These are phyloP conservation scores for Pyrenophora seminiperda DNA, from an alignment of 2,329 filamentous ascomycete genomes.

Conservation along the genomic window DNA sequence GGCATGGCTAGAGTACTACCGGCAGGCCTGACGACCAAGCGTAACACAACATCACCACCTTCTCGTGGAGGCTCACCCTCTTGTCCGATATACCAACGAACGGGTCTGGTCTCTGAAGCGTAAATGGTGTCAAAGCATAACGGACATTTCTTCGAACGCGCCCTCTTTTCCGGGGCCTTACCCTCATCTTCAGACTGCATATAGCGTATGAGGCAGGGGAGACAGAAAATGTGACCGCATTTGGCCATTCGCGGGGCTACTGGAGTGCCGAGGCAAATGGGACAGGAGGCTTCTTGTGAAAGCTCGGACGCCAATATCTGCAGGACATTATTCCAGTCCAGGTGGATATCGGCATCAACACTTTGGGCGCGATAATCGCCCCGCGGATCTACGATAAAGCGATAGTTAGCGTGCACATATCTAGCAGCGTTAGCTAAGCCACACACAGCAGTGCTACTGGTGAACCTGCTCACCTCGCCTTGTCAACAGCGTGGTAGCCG, in stretches of 20 bases:
- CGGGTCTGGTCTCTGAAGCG: slow-evolving; percentile 84
- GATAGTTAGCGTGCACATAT: slow-evolving; percentile 95
- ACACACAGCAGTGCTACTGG: not conserved
- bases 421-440: slow-evolving; percentile 48
- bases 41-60: slow-evolving; percentile 86
- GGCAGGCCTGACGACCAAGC: slow-evolving; percentile 79
- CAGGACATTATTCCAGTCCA: slow-evolving; percentile 89
- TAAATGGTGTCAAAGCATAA: slow-evolving; percentile 96
- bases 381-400: slow-evolving; percentile 88
- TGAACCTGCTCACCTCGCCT: slow-evolving; percentile 68
- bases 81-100: slow-evolving; percentile 89
- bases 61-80: slow-evolving; percentile 79
- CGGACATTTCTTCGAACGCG: slow-evolving; percentile 91
- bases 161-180: slow-evolving; percentile 66
- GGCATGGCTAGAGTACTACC: slow-evolving; percentile 87
- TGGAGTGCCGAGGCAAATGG: slow-evolving; percentile 91
- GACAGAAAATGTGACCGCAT: slow-evolving; percentile 95
- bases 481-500: slow-evolving; percentile 87
- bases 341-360: slow-evolving; percentile 81
- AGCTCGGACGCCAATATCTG: slow-evolving; percentile 90
- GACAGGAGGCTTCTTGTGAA: slow-evolving; percentile 86
- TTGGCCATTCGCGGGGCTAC: slow-evolving; percentile 95
- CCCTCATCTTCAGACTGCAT: slow-evolving; percentile 82
- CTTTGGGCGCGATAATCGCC: slow-evolving; percentile 81
- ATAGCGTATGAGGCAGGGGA: slow-evolving; percentile 90